Percentiles rank a stretch among this genome's conserved stretches.
Conservation (phyloP, 2,329 filamentous ascomycete genomes). For the Colletotrichum sidae region DNA sequence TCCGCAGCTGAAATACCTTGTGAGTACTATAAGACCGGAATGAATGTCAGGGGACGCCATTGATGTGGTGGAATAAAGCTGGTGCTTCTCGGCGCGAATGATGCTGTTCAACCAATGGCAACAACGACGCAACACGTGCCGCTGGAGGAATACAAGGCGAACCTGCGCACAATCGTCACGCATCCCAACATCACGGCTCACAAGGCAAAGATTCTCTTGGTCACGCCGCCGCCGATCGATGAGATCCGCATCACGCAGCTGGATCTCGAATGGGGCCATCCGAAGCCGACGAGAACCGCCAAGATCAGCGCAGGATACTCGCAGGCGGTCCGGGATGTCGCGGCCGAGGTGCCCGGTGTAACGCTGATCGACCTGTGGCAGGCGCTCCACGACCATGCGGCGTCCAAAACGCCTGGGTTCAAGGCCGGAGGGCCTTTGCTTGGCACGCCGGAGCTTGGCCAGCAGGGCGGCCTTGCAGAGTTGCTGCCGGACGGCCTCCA, state of each 20-base stretch:
- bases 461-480: conserved; percentile 61
- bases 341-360: conserved; percentile 73
- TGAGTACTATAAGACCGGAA: conserved; percentile 49
- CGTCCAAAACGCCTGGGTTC: conserved; percentile 66
- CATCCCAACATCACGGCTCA: conserved; percentile 79
- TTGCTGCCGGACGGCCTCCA: conserved; percentile 71
- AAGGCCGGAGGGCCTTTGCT: conserved; percentile 61
- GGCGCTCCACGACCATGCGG: conserved; percentile 79
- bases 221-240: conserved; percentile 86
- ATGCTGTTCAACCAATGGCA: conserved; percentile 76
- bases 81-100: conserved; percentile 91
- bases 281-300: conserved; percentile 56
- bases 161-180: conserved; percentile 77
- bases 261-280: conserved; percentile 58
- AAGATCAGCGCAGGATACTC: conserved; percentile 68
- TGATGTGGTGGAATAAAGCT: conserved; percentile 44
- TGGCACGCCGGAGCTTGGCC: conserved; percentile 62
- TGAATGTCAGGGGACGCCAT: no score
- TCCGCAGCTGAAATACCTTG: conserved; percentile 75
- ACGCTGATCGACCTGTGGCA: conserved; percentile 84
- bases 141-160: conserved; percentile 78
- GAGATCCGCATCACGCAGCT: conserved; percentile 72
- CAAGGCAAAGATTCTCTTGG: conserved; percentile 77
- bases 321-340: conserved; percentile 72
- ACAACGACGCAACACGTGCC: conserved; percentile 80